Evolutionary conservation across 176 grass and related monocot species (phyloP).

Genomic region (Dactylis glomerata): DNA sequence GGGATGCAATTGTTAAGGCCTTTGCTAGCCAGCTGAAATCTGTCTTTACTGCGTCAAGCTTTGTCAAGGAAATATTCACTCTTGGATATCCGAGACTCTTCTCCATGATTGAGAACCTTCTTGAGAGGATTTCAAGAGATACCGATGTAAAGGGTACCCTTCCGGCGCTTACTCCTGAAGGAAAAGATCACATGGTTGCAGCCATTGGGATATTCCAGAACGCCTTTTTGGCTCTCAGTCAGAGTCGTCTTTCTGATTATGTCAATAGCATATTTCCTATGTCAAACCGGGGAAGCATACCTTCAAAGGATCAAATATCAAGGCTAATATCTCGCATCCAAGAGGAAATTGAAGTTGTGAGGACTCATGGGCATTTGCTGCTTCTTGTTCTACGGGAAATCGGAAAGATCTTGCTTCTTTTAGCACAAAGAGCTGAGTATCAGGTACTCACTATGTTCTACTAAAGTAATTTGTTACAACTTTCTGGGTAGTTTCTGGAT

Average conservation of each 20-base stretch:
- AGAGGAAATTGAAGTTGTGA: constrained; percentile 97
- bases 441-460: constrained; percentile 59
- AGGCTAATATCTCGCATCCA: constrained; percentile 91
- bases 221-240: constrained; percentile 78
- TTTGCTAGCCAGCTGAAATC: constrained; percentile 97
- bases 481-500: constrained; percentile 7
- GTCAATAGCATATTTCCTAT: constrained; percentile 94
- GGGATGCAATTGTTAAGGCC: constrained; percentile 95
- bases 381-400: constrained; percentile 86
- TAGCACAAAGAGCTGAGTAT: constrained; percentile 92
- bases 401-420: constrained; percentile 74
- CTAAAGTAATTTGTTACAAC: constrained; percentile 20
- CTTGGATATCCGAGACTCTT: constrained; percentile 89
- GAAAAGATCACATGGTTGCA: constrained; percentile 75
- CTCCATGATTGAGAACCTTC: constrained; percentile 88
- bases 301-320: constrained; percentile 97
- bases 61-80: constrained; percentile 99
- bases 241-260: constrained; percentile 89
- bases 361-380: constrained; percentile 82
- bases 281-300: constrained; percentile 81
- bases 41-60: constrained; percentile 84
- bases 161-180: constrained; percentile 70
- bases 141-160: constrained; percentile 91
- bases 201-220: constrained; percentile 87
- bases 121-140: constrained; percentile 89